phyloP scores from a whole-genome alignment of 768 basidiomycete genomes.

The Trametes sanguinea region DNA sequence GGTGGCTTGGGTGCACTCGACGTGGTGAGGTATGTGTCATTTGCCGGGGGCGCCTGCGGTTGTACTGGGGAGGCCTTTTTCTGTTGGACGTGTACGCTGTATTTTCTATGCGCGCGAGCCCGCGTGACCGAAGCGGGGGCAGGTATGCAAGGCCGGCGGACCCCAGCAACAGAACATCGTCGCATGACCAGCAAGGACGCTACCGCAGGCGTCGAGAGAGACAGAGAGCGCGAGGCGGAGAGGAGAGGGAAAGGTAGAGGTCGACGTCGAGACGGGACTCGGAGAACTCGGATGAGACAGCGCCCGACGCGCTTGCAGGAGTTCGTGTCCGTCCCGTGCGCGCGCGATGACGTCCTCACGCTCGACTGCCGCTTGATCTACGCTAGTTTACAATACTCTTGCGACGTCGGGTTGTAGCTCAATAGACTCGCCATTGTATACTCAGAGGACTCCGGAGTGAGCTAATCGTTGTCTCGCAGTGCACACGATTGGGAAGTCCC shows the following conservation, averaged over 20 bases:
- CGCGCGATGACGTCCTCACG: not conserved
- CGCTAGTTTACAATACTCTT: too few species aligned
- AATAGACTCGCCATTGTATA: too few species aligned
- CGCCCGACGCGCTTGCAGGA: conserved; percentile 12
- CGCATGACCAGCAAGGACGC: conserved; percentile 36
- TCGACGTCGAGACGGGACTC: not conserved
- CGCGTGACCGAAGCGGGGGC: conserved; percentile 24
- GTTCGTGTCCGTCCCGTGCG: not conserved
- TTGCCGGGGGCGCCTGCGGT: conserved; percentile 30
- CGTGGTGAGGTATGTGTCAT: conserved; percentile 28
- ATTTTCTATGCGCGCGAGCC: conserved; percentile 27
- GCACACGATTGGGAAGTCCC: not conserved
- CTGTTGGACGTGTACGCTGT: conserved; percentile 29
- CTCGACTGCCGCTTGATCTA: too few species aligned
- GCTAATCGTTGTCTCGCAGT: too few species aligned
- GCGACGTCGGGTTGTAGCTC: too few species aligned
- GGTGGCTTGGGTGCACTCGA: conserved; percentile 6
- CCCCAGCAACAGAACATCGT: conserved; percentile 31
- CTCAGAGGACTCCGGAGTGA: too few species aligned
- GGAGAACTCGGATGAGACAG: conserved; percentile 12
- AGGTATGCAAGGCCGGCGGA: conserved; percentile 24
- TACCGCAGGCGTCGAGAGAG: conserved; percentile 18
- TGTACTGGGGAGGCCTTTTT: conserved; percentile 20
- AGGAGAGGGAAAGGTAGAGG: not conserved
- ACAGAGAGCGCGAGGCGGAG: conserved; percentile 1